These are phyloP conservation scores for Cercospora sp. DNA, from an alignment of 2,329 filamentous ascomycete species.

Conservation along the genomic window DNA sequence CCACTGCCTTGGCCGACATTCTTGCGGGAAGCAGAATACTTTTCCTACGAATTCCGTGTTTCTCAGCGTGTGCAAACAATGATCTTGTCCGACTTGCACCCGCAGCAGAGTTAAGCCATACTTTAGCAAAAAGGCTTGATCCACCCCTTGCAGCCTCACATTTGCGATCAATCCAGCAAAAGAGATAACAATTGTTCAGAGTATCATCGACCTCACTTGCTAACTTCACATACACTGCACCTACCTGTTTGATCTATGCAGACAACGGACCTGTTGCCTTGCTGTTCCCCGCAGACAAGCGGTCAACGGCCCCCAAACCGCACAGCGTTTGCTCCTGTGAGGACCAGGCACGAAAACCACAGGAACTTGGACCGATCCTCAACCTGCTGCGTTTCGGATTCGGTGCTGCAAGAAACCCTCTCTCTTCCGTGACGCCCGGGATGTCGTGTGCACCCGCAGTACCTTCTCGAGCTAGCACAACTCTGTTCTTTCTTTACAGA, in stretches of 20 bases:
- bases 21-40: neutral
- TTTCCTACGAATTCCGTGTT: neutral
- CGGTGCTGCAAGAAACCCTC: conserved; percentile 9
- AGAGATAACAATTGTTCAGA: neutral
- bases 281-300: neutral
- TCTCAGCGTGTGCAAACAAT: neutral
- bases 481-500: neutral
- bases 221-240: neutral
- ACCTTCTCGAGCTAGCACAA: neutral
- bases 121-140: conserved; percentile 10
- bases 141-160: conserved; percentile 12
- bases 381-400: conserved; percentile 10
- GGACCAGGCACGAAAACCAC: conserved; percentile 11
- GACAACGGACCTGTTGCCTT: neutral
- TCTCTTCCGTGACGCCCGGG: neutral
- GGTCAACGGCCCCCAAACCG: neutral
- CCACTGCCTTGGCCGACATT: neutral
- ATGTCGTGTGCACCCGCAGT: neutral
- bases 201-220: neutral
- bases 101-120: conserved; percentile 8
- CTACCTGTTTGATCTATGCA: neutral
- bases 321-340: conserved; percentile 3
- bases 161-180: neutral
- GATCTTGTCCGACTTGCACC: neutral
- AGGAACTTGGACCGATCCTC: conserved; percentile 5